phyloP scores from a whole-genome alignment of 495 filamentous ascomycete genomes.

The Letharia columbiana region DNA sequence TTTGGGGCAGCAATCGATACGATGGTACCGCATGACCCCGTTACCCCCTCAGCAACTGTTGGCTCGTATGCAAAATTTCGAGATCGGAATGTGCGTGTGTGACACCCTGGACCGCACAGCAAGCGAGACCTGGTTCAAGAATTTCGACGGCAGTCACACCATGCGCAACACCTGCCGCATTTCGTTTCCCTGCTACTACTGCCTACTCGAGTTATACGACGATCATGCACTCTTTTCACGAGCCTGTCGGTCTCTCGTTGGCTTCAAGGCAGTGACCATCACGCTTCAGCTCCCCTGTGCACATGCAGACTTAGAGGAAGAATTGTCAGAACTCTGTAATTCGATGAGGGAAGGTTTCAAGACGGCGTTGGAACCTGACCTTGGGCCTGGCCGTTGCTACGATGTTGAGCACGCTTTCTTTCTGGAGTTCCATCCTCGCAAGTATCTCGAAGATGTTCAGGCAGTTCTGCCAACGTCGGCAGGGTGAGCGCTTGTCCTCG shows the following conservation, averaged over 20 bases:
- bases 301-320: background rate
- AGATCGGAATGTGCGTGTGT: background rate
- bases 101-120: background rate
- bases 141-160: background rate
- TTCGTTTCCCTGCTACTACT: background rate
- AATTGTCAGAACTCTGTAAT: background rate
- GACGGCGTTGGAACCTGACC: background rate
- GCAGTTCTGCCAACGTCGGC: background rate
- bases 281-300: background rate
- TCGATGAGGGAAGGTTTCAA: background rate
- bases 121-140: background rate
- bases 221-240: background rate
- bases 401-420: background rate
- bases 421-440: constrained; percentile 1
- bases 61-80: background rate
- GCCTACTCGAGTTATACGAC: background rate
- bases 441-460: background rate
- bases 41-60: background rate
- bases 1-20: background rate
- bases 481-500: background rate
- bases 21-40: background rate
- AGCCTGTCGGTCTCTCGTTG: background rate
- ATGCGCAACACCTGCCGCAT: background rate
- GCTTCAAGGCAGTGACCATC: background rate
- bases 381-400: background rate